Evolutionary conservation across 345 rosid genomes (phyloP), one percentile per base, ranked within the genome.

Genomic region (Boechera retrofracta): DNA sequence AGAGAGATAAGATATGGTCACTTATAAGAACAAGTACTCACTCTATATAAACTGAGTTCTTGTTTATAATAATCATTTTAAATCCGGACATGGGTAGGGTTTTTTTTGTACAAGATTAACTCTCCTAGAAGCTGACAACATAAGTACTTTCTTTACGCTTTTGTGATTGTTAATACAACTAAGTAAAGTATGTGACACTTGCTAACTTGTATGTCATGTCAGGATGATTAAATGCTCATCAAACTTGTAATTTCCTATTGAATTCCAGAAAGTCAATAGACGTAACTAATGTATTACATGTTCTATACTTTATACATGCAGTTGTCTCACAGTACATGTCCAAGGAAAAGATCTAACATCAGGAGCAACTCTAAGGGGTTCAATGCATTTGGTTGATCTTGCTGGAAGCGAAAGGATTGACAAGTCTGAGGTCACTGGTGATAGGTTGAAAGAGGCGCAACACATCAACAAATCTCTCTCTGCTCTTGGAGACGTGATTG

Each of bases 321-420:
- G 98, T 66, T 95, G 99, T 79, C 81, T 95, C 79, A 95, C 95
- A 3, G 97, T 95, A 77, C 99, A 95, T 62, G 93, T 92, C 74
- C 96, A 86, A 82, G 97, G 99, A 69, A 89, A 64, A 83, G 92
- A 89, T 72, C 73, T 92, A 73, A 85, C 96, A 52, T 86, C 98
- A 49, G 98, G 98, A 59, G 71, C 74, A 29, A 70, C 78, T 74
- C 82, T 86, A 45, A 94, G 90, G 15, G 96, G 97, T 42, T 89
- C 92, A 42, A 89, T 94, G 98, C 98, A 94, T 83, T 81, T 94
- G 79, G 98, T 94, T 80, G 98, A 94, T 62, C 87, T 94, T 51
- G 98, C 98, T 0, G 98, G 99, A 67, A 92, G 99, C 35, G 98
- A 94, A 80, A 84, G 98, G 76, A 90, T 94, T 2, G 97, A 92